These are phyloP conservation scores for Rhytidiadelphus loreus DNA, from an alignment of 225 moss, liverwort and hornwort genomes.

Conservation along the genomic window DNA sequence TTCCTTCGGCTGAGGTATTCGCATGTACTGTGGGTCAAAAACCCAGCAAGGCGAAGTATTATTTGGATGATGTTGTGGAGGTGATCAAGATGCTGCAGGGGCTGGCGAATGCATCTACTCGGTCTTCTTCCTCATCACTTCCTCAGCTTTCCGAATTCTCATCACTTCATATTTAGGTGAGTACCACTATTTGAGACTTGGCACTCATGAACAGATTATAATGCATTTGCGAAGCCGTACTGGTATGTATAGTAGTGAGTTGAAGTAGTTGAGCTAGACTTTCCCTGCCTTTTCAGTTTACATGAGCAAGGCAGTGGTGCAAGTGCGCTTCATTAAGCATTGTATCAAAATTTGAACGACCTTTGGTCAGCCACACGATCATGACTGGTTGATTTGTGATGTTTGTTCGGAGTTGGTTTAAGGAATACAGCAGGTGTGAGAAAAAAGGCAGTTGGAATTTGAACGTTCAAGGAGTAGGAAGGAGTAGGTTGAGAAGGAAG, in stretches of 20 bases:
- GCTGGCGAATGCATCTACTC: conserved; percentile 65
- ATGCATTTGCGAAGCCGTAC: background rate
- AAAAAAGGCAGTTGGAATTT: background rate
- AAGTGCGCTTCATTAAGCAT: background rate
- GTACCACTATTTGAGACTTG: background rate
- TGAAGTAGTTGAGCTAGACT: background rate
- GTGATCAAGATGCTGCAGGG: conserved; percentile 77
- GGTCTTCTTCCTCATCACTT: conserved; percentile 44
- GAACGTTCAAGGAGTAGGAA: background rate
- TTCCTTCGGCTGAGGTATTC: conserved; percentile 65
- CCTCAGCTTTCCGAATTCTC: conserved; percentile 68
- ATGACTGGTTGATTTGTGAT: background rate
- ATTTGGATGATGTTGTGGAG: conserved; percentile 78
- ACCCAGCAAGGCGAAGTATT: conserved; percentile 88
- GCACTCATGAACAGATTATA: background rate
- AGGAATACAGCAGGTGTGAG: background rate
- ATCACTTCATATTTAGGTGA: conserved; percentile 74
- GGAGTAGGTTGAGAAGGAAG: background rate
- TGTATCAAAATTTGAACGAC: background rate
- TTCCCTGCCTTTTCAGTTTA: background rate
- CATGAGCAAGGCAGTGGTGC: background rate
- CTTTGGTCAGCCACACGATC: background rate
- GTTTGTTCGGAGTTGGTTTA: background rate
- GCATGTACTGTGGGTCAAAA: conserved; percentile 94
- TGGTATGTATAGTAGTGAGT: background rate